Conservation (phyloP, 1,139 yeast genomes). For the Yamadazyma taylorii region DNA sequence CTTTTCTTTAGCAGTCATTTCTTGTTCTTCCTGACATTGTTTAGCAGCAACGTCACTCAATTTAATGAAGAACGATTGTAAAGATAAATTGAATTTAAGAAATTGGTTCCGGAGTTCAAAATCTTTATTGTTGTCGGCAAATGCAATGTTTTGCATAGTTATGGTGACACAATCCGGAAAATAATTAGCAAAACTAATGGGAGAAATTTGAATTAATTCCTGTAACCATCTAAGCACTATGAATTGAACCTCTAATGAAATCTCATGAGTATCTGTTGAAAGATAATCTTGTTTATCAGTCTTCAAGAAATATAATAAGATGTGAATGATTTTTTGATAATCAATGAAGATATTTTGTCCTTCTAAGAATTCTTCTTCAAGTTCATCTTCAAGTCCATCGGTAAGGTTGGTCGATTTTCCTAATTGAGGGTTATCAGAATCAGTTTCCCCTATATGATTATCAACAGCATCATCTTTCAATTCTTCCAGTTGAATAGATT, state of each 20-base stretch:
- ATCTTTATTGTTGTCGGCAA: slow-evolving; percentile 40
- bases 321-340: slow-evolving; percentile 76
- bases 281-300: slow-evolving; percentile 35
- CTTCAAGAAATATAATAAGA: slow-evolving; percentile 75
- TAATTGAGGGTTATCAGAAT: slow-evolving; percentile 2
- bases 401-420: slow-evolving; percentile 11
- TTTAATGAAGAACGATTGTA: slow-evolving; percentile 35
- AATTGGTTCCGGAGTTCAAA: slow-evolving; percentile 40
- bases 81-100: slow-evolving; percentile 34
- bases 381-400: slow-evolving; percentile 17
- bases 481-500: slow-evolving; percentile 14
- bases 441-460: not conserved
- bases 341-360: slow-evolving; percentile 89
- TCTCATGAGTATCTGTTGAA: slow-evolving; percentile 39
- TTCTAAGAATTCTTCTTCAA: slow-evolving; percentile 54
- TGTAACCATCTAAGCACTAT: slow-evolving; percentile 85
- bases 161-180: slow-evolving; percentile 46
- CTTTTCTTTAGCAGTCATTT: slow-evolving; percentile 2
- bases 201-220: slow-evolving; percentile 70
- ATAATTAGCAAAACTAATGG: slow-evolving; percentile 68
- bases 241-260: slow-evolving; percentile 73
- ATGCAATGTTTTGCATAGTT: slow-evolving; percentile 38
- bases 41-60: slow-evolving; percentile 22
- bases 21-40: slow-evolving; percentile 11
- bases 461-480: slow-evolving; percentile 5